These are phyloP conservation scores for Iberis pinnata DNA, from an alignment of 345 rosid genomes.

Conservation along the genomic window DNA sequence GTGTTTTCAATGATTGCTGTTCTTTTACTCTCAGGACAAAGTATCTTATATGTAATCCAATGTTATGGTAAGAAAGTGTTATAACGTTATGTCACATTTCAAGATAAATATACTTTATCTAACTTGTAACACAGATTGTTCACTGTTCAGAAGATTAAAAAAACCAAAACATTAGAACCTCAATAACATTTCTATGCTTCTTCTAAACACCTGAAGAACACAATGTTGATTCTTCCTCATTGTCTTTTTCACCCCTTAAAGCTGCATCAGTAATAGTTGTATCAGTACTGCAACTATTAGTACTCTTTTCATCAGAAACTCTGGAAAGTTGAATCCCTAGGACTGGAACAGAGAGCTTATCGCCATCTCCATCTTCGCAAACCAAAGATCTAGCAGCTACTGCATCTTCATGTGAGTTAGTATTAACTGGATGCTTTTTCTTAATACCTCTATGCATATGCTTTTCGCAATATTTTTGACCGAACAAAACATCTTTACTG, in stretches of 20 bases:
- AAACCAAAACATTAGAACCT: constrained; percentile 3
- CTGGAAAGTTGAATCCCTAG: constrained; percentile 23
- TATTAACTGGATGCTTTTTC: constrained; percentile 20
- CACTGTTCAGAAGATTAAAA: constrained; percentile 5
- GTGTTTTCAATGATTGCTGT: constrained; percentile 33
- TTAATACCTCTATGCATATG: constrained; percentile 72
- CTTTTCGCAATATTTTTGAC: constrained; percentile 52
- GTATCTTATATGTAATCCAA: constrained; percentile 1
- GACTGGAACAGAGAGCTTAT: constrained; percentile 33
- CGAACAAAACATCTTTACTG: constrained; percentile 40
- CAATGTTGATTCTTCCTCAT: constrained; percentile 24
- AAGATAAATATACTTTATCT: background rate
- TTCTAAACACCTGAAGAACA: constrained; percentile 29
- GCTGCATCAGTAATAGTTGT: constrained; percentile 48
- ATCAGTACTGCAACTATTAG: constrained; percentile 43
- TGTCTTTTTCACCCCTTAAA: constrained; percentile 24
- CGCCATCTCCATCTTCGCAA: constrained; percentile 17
- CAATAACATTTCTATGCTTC: constrained; percentile 19
- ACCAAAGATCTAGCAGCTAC: constrained; percentile 11
- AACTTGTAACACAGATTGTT: constrained; percentile 14
- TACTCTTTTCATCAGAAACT: constrained; percentile 27
- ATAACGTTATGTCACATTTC: too few relatives aligned
- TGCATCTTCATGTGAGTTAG: constrained; percentile 14
- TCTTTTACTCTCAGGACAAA: constrained; percentile 8
- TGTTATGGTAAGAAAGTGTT: constrained; percentile 8